A percentile compares a stretch with the other conserved stretches of the same genome.
Evolutionary conservation across 148 eudicot species (phyloP).

Genomic region (Selenicereus undatus): DNA sequence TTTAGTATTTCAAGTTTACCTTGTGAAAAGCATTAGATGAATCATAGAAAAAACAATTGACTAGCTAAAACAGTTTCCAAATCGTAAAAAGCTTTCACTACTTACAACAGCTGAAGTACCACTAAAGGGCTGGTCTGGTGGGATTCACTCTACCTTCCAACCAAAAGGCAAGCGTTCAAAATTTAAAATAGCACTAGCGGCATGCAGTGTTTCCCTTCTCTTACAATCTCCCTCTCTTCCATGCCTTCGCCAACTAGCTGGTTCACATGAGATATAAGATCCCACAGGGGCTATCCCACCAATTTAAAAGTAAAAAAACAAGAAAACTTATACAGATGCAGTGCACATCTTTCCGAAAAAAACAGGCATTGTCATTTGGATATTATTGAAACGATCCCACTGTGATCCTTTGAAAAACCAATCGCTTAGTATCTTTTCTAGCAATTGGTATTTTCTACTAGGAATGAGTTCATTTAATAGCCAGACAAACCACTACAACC

Average conservation of each 20-base stretch:
- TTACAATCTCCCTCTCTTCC: too few species aligned
- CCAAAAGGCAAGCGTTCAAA: too few species aligned
- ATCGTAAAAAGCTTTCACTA: background rate
- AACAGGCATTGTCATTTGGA: background rate
- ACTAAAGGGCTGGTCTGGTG: too few species aligned
- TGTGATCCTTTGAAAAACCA: background rate
- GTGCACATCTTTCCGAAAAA: background rate
- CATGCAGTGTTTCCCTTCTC: too few species aligned
- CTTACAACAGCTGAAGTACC: background rate
- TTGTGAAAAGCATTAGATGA: background rate
- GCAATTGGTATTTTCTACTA: background rate
- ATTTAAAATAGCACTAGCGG: too few species aligned
- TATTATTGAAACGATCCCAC: background rate
- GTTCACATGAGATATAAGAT: too few species aligned
- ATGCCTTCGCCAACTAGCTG: too few species aligned
- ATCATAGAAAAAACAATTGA: background rate
- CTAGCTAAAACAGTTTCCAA: background rate
- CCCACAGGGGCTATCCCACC: too few species aligned
- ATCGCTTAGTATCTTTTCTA: background rate
- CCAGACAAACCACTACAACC: background rate
- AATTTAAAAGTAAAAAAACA: too few species aligned
- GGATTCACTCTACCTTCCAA: too few species aligned
- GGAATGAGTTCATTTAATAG: background rate
- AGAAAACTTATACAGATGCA: background rate
- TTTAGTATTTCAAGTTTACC: background rate